Base-by-base conservation (phyloP, 1,139 yeast species). In the Debaryomyces sp. region DNA sequence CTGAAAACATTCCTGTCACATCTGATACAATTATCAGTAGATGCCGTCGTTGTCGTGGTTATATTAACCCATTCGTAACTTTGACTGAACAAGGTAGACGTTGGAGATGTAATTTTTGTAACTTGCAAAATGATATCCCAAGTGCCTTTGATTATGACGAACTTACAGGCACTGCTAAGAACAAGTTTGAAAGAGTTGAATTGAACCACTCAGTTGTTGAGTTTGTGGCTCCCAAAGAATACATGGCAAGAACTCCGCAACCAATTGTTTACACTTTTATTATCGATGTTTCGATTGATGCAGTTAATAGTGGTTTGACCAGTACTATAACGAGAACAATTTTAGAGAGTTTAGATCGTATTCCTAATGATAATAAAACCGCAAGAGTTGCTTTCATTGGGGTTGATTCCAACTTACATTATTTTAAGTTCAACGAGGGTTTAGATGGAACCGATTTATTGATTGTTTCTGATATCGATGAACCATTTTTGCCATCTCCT, bases 51-150 rank as follows among this genome's bases (percentile, higher is more conserved):
- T 94, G 99, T 77, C 87, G 99, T 64, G 84, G 94, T 34, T 95
- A 94, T 73, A 87, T 94, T 72, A 94, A 94, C 65, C 97, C 98
- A 10, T 94, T 89, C 64, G 86, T 89, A 48, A 80, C 84, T 41
- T 84, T 92, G 62, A 77, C 85, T 41, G 94, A 89, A 60, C 84
- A 85, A 58, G 90, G 91, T 44, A 81, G 85, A 66, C 85, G 96
- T 64, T 94, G 98, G 98, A 82, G 94, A 70, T 94, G 99, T 81
- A 90, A 89, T 71, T 83, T 95, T 70, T 94, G 99, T 77, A 83
- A 84, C 61, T 78, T 94, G 66, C 82, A 87, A 57, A 94, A 95
- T 71, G 98, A 92, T 61, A 84, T 92, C 46, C 99, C 99, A 26
- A 75, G 82, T 51, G 87, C 85, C 15, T 89, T 89, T 60, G 96